Evolutionary conservation across 768 basidiomycete genomes (phyloP).

Genomic region (Mycena latifolia): DNA sequence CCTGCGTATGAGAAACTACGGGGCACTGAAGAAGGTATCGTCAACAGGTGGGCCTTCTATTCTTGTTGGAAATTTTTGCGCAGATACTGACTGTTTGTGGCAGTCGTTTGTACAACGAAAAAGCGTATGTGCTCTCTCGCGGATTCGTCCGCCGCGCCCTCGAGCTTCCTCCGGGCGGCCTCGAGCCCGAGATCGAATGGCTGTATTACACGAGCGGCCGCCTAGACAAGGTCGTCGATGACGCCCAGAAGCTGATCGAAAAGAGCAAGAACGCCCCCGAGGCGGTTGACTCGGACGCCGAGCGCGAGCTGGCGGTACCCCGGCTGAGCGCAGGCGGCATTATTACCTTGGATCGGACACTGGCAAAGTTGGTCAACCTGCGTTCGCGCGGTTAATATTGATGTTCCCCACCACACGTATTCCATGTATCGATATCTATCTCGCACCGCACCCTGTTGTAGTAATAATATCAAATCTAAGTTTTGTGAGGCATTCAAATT

Average conservation of each 20-base stretch:
- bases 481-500: background rate
- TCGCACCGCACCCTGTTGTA: slow-evolving; percentile 22
- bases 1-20: slow-evolving; percentile 94
- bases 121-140: slow-evolving; percentile 91
- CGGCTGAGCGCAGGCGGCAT: slow-evolving; percentile 83
- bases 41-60: slow-evolving; percentile 74
- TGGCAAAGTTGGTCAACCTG: slow-evolving; percentile 64
- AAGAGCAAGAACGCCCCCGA: slow-evolving; percentile 63
- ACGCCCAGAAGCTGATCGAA: slow-evolving; percentile 73
- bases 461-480: background rate
- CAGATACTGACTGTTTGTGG: slow-evolving; percentile 19
- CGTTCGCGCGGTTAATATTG: slow-evolving; percentile 12
- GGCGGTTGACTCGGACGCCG: slow-evolving; percentile 44
- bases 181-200: slow-evolving; percentile 80
- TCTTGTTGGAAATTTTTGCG: background rate
- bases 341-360: slow-evolving; percentile 80
- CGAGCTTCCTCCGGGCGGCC: slow-evolving; percentile 77
- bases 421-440: slow-evolving; percentile 28
- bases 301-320: slow-evolving; percentile 71
- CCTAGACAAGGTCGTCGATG: slow-evolving; percentile 75
- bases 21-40: slow-evolving; percentile 89
- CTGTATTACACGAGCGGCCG: slow-evolving; percentile 76
- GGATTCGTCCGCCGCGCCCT: slow-evolving; percentile 93
- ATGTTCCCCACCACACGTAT: background rate
- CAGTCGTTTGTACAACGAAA: slow-evolving; percentile 93